These are phyloP conservation scores for Gonium pectorale DNA, from an alignment of 139 green algal species.

Conservation along the genomic window DNA sequence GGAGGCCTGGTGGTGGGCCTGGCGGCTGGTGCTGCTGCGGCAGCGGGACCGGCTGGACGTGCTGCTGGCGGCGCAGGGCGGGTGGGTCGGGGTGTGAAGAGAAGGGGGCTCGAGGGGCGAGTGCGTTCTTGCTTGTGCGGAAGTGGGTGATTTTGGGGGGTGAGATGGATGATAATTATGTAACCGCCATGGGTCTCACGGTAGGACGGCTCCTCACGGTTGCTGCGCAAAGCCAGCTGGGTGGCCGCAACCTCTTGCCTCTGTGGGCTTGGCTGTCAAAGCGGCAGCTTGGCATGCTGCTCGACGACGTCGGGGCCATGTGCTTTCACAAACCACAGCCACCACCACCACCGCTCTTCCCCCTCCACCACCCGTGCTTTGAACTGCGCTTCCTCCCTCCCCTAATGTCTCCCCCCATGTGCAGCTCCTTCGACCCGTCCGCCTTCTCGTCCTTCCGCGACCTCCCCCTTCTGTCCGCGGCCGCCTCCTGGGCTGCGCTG, in stretches of 20 bases:
- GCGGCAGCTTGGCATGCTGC: too few species aligned
- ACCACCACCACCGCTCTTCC: background rate
- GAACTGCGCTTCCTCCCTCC: background rate
- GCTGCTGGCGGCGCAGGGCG: slow-evolving; percentile 31
- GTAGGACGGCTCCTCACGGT: too few species aligned
- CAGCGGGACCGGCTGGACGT: slow-evolving; percentile 41
- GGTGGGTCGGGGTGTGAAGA: slow-evolving; percentile 1
- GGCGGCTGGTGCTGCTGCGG: slow-evolving; percentile 32
- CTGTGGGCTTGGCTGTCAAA: too few species aligned
- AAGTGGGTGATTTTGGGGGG: too few species aligned
- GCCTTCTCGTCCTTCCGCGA: slow-evolving; percentile 40
- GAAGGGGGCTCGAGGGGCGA: too few species aligned
- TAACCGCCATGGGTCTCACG: too few species aligned
- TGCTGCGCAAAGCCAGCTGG: too few species aligned
- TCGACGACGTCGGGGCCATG: too few species aligned
- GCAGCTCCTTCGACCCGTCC: slow-evolving; percentile 28
- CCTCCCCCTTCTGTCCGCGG: slow-evolving; percentile 18
- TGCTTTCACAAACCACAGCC: too few species aligned
- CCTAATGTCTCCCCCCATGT: background rate
- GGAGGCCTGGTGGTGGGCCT: slow-evolving; percentile 6
- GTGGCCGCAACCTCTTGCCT: too few species aligned
- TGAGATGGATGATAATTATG: too few species aligned
- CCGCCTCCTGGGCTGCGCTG: slow-evolving; percentile 7
- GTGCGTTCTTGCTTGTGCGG: too few species aligned
- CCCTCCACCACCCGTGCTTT: background rate